Base-by-base conservation (phyloP, 176 grass and related monocot species). In the Musa schizocarpa region DNA sequence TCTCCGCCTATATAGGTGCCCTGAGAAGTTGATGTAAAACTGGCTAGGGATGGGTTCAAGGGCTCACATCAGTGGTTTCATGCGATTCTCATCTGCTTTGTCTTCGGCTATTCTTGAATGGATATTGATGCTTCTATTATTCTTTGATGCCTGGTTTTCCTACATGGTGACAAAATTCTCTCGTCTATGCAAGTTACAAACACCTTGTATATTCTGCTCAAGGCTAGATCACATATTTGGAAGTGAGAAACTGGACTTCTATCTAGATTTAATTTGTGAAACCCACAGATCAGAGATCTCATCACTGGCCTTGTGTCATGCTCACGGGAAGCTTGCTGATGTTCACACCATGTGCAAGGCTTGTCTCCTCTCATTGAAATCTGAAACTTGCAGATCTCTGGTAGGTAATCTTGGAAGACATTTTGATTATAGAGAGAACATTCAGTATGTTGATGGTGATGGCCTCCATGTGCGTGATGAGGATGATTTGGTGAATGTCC, bases 51-150 rank as follows among this genome's bases (percentile, higher is more conserved):
- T 74, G 72, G 72, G 19, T 56, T 74, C 72, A 27, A 74, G 27
- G 72, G 24, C 20, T 58, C 49, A 52, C 50, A 53, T 34, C 25
- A 79, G 65, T 53, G 29, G 16, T 8, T 43, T 53, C 24, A 67
- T 48, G 12, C 66, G 68, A 58, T 54, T 88, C 26, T 86, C 86
- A 8, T 65, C 63, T n/a, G 24, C 76, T 9, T 65, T 97, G 17
- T 93, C 93, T 9, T 82, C 74, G 0, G 90, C 84, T 0, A 77
- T 86, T 72, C 85, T 90, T 9, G 93, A 97, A 77, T 90, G 89
- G 93, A 85, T 90, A 52, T 83, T 97, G 86, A 93, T 97, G 73
- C 56, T 97, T 10, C 54, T 97, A 52, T 77, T 97, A 52, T 93
- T 93, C 80, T 66, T 90, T 50, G 86, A 84, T 55, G 90, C 88